Evolutionary conservation across 1,284 basidiomycete genomes (phyloP).

Genomic region (Cryptococcus jaspeensis): DNA sequence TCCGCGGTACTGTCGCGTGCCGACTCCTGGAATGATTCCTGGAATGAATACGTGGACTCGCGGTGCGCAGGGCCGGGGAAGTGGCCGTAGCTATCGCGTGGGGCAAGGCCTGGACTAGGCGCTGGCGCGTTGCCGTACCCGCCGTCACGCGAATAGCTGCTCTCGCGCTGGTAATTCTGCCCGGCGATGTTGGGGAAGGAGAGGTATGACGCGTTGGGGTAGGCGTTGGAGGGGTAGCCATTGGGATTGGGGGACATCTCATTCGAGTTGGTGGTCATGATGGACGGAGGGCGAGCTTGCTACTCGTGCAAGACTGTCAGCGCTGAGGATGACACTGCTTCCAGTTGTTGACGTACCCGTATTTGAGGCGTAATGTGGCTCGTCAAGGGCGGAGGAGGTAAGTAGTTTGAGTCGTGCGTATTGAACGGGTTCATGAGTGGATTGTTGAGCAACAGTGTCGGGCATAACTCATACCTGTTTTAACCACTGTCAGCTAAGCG

Average conservation of each 20-base stretch:
- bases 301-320: conserved; percentile 1
- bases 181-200: neutral
- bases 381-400: conserved; percentile 46
- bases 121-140: too few relatives aligned
- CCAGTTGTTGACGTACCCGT: conserved; percentile 7
- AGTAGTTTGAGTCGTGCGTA: conserved; percentile 49
- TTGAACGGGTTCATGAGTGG: conserved; percentile 45
- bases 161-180: too few relatives aligned
- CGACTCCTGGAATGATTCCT: too few relatives aligned
- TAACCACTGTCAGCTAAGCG: neutral
- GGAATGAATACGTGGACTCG: too few relatives aligned
- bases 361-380: conserved; percentile 23
- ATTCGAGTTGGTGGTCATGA: conserved; percentile 14
- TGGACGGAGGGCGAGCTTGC: conserved; percentile 20
- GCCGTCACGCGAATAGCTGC: too few relatives aligned
- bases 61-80: too few relatives aligned
- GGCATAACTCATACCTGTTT: conserved; percentile 48
- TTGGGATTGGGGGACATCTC: conserved; percentile 5
- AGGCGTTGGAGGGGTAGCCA: neutral
- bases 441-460: conserved; percentile 49
- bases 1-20: too few relatives aligned
- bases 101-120: too few relatives aligned
- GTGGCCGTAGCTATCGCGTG: too few relatives aligned
- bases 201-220: neutral
- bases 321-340: neutral